Evolutionary conservation across 2,329 filamentous ascomycete species (phyloP).

Genomic region (Colletotrichum destructivum): DNA sequence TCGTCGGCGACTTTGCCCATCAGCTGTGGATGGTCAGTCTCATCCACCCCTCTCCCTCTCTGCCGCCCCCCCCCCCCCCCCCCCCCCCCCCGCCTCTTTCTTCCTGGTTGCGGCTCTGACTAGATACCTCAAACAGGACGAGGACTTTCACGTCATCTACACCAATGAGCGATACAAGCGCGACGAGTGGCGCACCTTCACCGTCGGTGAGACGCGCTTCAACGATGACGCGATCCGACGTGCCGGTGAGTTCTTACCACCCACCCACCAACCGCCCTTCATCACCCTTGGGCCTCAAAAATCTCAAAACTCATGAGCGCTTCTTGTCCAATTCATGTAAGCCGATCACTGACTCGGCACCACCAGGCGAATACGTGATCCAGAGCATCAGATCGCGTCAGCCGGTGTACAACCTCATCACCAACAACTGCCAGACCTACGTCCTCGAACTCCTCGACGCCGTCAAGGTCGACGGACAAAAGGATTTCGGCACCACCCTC

Average conservation of each 20-base stretch:
- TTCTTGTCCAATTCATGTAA: no score
- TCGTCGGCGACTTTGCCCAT: conserved; percentile 70
- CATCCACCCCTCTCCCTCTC: background rate
- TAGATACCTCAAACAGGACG: conserved; percentile 56
- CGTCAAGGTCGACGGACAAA: conserved; percentile 65
- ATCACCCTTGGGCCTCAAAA: no score
- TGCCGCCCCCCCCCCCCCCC: background rate
- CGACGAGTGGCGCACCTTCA: conserved; percentile 66
- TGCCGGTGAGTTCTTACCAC: conserved; percentile 55
- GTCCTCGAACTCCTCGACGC: conserved; percentile 67
- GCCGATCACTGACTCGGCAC: no score
- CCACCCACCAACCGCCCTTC: no score
- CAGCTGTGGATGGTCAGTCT: conserved; percentile 71
- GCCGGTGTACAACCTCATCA: conserved; percentile 71
- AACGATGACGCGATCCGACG: conserved; percentile 68
- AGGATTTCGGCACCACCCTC: conserved; percentile 68
- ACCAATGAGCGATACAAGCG: conserved; percentile 64
- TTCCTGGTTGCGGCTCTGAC: background rate
- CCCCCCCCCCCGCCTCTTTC: background rate
- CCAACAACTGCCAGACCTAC: conserved; percentile 74
- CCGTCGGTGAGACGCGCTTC: conserved; percentile 67
- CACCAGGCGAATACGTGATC: conserved; percentile 66
- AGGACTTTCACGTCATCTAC: conserved; percentile 70
- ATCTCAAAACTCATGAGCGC: no score
- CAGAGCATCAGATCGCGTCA: conserved; percentile 64